Conservation (phyloP, 1,139 yeast genomes). For the Kodamaea alishanica region DNA sequence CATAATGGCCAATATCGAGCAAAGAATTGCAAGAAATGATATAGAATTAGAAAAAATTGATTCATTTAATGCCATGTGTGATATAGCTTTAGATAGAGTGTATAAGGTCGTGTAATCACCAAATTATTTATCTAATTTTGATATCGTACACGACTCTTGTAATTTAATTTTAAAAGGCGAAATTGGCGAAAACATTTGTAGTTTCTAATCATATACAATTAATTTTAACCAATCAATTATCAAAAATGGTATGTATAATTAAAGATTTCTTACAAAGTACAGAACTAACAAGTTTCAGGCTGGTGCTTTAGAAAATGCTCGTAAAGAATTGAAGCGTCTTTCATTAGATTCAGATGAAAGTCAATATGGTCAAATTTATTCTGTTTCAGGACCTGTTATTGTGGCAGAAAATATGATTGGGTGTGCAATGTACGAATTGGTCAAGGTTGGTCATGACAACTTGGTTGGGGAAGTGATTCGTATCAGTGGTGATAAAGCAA, state of each 20-base stretch:
- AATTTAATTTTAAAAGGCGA: no score
- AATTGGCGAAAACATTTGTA: no score
- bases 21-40: slow-evolving; percentile 54
- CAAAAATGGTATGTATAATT: slow-evolving; percentile 3
- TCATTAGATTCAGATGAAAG: slow-evolving; percentile 71
- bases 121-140: no score
- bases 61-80: slow-evolving; percentile 85
- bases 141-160: no score
- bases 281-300: slow-evolving; percentile 50
- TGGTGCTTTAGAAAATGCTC: slow-evolving; percentile 96
- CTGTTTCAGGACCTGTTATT: slow-evolving; percentile 96
- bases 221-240: no score
- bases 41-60: slow-evolving; percentile 53
- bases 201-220: no score
- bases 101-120: no score
- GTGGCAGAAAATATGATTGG: slow-evolving; percentile 99
- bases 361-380: slow-evolving; percentile 82
- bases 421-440: slow-evolving; percentile 98
- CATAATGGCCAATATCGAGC: slow-evolving; percentile 63
- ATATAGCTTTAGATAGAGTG: slow-evolving; percentile 78
- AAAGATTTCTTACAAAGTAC: no score
- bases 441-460: slow-evolving; percentile 94
- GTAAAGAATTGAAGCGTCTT: slow-evolving; percentile 85
- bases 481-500: slow-evolving; percentile 93
- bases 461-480: slow-evolving; percentile 98